These are phyloP conservation scores for Fomitopsis pinicola DNA, from an alignment of 1,284 basidiomycete species.

Conservation along the genomic window DNA sequence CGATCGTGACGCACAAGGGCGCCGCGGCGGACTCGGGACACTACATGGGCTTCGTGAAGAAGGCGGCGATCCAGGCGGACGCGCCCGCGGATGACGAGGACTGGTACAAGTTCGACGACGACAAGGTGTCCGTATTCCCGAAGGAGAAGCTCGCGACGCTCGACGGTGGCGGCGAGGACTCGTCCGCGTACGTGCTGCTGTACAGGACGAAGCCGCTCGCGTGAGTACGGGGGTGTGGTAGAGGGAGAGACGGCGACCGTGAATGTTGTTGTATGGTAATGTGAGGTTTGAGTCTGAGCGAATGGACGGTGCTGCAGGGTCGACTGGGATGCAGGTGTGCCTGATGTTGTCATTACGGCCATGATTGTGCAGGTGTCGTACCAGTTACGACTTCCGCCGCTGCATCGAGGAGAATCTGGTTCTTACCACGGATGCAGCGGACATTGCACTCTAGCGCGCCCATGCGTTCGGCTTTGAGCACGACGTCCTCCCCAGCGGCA, in stretches of 20 bases:
- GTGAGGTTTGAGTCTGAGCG: neutral
- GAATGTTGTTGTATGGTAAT: neutral
- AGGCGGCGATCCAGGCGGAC: constrained; percentile 51
- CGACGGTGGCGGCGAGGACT: constrained; percentile 86
- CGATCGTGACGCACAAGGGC: constrained; percentile 96
- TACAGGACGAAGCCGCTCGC: constrained; percentile 55
- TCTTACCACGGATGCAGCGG: too few species aligned
- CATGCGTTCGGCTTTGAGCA: too few species aligned
- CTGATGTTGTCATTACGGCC: neutral
- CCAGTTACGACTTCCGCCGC: too few species aligned
- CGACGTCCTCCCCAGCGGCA: too few species aligned
- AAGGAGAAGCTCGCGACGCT: constrained; percentile 79
- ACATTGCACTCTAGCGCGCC: too few species aligned
- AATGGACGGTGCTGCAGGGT: neutral
- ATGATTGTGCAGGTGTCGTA: too few species aligned
- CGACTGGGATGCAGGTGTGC: neutral
- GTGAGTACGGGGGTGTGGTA: constrained; percentile 1
- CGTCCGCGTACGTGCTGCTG: constrained; percentile 82
- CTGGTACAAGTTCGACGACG: constrained; percentile 92
- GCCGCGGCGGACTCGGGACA: constrained; percentile 92
- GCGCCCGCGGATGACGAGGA: constrained; percentile 54
- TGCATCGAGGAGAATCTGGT: too few species aligned
- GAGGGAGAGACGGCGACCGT: neutral
- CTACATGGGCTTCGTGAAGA: constrained; percentile 89
- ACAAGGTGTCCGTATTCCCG: constrained; percentile 82